These are phyloP conservation scores for Nakazawaea peltata DNA, from an alignment of 805 yeast genomes.

Conservation along the genomic window DNA sequence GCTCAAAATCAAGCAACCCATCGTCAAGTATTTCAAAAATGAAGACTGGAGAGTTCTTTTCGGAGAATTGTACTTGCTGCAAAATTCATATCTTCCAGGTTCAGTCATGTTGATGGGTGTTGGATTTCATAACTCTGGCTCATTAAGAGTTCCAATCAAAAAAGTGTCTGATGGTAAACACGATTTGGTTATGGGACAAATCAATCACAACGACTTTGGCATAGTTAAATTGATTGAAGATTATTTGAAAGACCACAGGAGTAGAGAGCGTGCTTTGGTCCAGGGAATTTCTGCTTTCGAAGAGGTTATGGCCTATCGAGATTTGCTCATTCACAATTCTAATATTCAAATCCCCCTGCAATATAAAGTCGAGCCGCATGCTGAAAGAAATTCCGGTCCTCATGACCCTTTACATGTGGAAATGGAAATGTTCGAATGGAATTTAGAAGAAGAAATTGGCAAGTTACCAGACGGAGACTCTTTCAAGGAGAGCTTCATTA, in stretches of 20 bases:
- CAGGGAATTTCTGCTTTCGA: not conserved
- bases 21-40: conserved; percentile 1
- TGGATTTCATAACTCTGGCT: not conserved
- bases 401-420: not conserved
- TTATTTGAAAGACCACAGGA: not conserved
- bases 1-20: not conserved
- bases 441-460: not conserved
- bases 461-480: not conserved
- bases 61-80: conserved; percentile 1
- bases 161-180: conserved; percentile 4
- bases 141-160: conserved; percentile 1
- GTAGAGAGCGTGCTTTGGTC: not conserved
- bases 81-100: not conserved
- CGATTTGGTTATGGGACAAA: not conserved
- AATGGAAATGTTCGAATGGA: not conserved
- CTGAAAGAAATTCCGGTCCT: not conserved
- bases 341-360: no score
- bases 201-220: not conserved
- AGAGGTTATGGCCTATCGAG: no score
- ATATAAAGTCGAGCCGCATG: not conserved
- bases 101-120: conserved; percentile 4
- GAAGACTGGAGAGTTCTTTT: conserved; percentile 1
- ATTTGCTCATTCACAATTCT: no score
- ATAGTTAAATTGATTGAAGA: not conserved
- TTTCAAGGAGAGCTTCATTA: not conserved